A percentile compares a stretch with the other conserved stretches of the same genome.
Conservation (phyloP, 2,329 filamentous ascomycete species). For the Alternaria dauci region DNA sequence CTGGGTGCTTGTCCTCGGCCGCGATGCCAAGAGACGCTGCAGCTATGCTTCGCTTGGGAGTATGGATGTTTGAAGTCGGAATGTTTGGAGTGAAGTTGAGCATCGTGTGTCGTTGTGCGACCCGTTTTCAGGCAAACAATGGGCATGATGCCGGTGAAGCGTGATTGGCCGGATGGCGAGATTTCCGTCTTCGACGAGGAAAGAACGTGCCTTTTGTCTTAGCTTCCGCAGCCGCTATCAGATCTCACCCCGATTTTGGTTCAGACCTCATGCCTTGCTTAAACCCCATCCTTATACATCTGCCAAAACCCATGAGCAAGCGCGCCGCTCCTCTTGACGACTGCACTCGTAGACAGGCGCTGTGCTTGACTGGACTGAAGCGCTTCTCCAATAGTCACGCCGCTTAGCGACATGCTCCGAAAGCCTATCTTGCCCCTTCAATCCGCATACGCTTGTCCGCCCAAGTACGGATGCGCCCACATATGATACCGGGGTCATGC, state of each 20-base stretch:
- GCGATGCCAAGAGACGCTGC: not conserved
- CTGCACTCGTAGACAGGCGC: not conserved
- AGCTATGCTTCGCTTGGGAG: not conserved
- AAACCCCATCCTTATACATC: not conserved
- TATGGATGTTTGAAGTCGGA: not conserved
- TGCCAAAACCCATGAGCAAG: not conserved
- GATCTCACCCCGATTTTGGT: slow-evolving; percentile 3
- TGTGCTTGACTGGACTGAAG: not conserved
- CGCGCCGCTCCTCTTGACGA: not conserved
- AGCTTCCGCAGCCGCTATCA: slow-evolving; percentile 15
- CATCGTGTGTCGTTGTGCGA: slow-evolving; percentile 17
- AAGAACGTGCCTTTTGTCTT: slow-evolving; percentile 12
- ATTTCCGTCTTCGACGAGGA: slow-evolving; percentile 11
- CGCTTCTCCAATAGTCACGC: not conserved
- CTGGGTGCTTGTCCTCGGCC: not conserved
- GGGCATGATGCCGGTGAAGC: not conserved
- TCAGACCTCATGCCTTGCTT: slow-evolving; percentile 1
- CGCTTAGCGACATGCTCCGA: slow-evolving; percentile 1
- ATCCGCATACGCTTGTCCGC: not conserved
- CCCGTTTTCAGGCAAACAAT: slow-evolving; percentile 22
- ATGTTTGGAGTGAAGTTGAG: not conserved
- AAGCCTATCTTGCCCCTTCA: not conserved
- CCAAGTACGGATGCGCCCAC: not conserved
- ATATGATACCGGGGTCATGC: not conserved
- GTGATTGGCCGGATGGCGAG: slow-evolving; percentile 18